Evolutionary conservation across 2,329 filamentous ascomycete species (phyloP), one percentile per base, ranked within the genome.

Genomic region (Juglanconis sp.): DNA sequence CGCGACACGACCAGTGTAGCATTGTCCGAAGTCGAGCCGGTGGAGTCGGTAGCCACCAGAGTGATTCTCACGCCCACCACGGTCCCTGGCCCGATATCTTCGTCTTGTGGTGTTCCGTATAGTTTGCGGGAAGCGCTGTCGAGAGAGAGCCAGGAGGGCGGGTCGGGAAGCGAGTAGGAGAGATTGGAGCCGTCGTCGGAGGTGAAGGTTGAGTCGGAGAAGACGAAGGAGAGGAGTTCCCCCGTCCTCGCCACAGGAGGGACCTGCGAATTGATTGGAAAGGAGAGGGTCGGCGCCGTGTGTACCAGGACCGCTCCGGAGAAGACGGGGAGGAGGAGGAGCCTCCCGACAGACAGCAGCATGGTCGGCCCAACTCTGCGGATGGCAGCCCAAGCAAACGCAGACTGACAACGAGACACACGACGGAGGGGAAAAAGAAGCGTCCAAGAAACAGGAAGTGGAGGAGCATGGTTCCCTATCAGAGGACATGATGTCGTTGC

Each of bases 181-280:
- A 92, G 81, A 47, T 77, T 69, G 2, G 77, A 73, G 38, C 71
- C 70, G 10, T 76, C 75, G 47, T 76, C 73, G 15, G 89, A 88
- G 13, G 80, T 78, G 73, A 96, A 96, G 0, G 92, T 96, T 44
- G 87, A 86, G 15, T 80, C 73, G 9, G 90, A 88, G 68, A 96
- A 90, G 35, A 83, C 79, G 69, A 93, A 92, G 9, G 79, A 83
- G 73, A 91, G 95, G 2, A 81, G 79, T 67, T 87, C 70, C 46
- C 82, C 83, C 61, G 90, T 79, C 65, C 89, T 83, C 24, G 91
- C 92, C 56, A 93, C 88, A 3, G 89, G 88, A 36, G 92, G 92
- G 1, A 96, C 82, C 72, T 96, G 92, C 2, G 90, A 87, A 73
- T 95, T 96, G 72, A 96, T 81, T 1, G 92, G 92, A 67, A 93